Base-by-base conservation (phyloP, 495 filamentous ascomycete genomes). In the Cryomyces minteri region DNA sequence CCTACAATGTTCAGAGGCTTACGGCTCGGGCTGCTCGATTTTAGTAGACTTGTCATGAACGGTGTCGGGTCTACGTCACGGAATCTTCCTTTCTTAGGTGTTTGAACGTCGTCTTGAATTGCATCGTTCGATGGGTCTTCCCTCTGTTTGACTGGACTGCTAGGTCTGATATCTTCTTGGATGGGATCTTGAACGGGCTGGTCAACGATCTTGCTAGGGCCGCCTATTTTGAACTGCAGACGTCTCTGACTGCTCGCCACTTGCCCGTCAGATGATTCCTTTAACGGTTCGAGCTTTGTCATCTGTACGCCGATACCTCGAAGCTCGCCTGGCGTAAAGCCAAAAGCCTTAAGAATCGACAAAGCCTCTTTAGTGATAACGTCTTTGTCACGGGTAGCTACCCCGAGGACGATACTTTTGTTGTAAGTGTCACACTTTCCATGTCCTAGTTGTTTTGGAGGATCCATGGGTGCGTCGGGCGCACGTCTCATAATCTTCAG, bases 391-490 rank as follows among this genome's bases (percentile, higher is more conserved):
- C 87, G 82, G 0, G 90, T 94, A 14, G 88, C 73, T 12, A 90
- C 76, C 2, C 87, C 85, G 40, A 98, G 77, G 5, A 72, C 62
- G 4, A 80, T 61, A 47, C 87, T 94, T 58, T 88, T 94, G 62
- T 84, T 94, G 64, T 82, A 88, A 0, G 74, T 80, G 56, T 96
- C 92, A 55, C 88, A 95, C 66, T 90, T 88, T 0, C 90, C 90
- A 61, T 94, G 88, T 0, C 90, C 90, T 4, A 98, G 70, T 65
- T 94, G 85, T 54, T 98, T 98, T 5, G 84, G 80, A 3, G 92
- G 86, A 59, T 94, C 86, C 32, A 94, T 63, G 4, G 90, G 88
- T 5, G 88, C 88, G 62, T 95, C 82, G 32, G 73, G 62, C 14
- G 92, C 74, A 43, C 86, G 77, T 51, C 79, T 69, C 82, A 94